Evolutionary conservation across 1,139 yeast genomes (phyloP).

Genomic region (Ogataea hybrid): DNA sequence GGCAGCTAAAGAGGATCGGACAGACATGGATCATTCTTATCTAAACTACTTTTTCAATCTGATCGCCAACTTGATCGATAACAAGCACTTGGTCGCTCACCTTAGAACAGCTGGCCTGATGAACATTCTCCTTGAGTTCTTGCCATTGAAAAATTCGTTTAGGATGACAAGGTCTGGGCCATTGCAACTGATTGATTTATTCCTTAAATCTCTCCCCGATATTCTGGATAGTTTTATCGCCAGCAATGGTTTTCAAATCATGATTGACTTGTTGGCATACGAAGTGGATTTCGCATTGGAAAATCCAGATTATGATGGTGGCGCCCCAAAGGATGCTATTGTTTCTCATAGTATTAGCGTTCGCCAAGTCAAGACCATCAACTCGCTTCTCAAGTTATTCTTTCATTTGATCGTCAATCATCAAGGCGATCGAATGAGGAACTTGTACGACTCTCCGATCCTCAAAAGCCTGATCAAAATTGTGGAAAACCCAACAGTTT

Average conservation of each 20-base stretch:
- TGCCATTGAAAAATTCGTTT: constrained; percentile 49
- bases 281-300: constrained; percentile 67
- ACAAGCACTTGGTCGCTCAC: constrained; percentile 47
- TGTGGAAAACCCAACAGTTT: constrained; percentile 52
- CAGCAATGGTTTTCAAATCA: constrained; percentile 59
- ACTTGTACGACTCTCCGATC: constrained; percentile 80
- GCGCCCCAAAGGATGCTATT: constrained; percentile 50
- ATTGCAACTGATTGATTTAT: constrained; percentile 55
- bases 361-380: constrained; percentile 60
- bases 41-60: constrained; percentile 55
- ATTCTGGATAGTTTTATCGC: constrained; percentile 61
- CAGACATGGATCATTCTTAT: constrained; percentile 46
- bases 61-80: constrained; percentile 56
- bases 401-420: constrained; percentile 66
- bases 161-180: constrained; percentile 67
- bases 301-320: constrained; percentile 51
- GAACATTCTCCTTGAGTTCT: constrained; percentile 60
- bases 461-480: constrained; percentile 60
- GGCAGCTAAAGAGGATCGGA: constrained; percentile 38
- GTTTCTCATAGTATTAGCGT: constrained; percentile 58
- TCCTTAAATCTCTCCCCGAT: constrained; percentile 46
- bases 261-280: constrained; percentile 60
- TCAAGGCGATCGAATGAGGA: constrained; percentile 81
- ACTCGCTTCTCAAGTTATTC: constrained; percentile 57
- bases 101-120: constrained; percentile 71